Percentiles rank a stretch among this genome's conserved stretches.
These are phyloP conservation scores for Leptomonas seymouri DNA, from an alignment of 208 protist genomes.

Conservation along the genomic window DNA sequence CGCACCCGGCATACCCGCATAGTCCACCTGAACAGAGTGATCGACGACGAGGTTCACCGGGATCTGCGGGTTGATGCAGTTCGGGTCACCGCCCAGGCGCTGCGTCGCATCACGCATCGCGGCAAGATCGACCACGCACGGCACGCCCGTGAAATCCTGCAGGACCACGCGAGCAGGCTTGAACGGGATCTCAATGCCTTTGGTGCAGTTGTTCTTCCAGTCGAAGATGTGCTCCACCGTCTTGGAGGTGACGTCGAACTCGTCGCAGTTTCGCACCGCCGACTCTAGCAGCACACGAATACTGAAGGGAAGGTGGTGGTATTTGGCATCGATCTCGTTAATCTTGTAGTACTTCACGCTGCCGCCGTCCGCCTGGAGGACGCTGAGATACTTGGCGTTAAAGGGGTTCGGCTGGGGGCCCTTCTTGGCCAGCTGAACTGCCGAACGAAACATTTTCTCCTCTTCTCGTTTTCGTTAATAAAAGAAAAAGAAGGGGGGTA, in stretches of 20 bases:
- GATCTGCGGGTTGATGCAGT: slow-evolving; percentile 95
- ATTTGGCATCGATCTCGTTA: slow-evolving; percentile 81
- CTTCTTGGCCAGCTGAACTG: slow-evolving; percentile 34
- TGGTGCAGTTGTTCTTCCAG: slow-evolving; percentile 91
- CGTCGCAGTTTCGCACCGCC: slow-evolving; percentile 96
- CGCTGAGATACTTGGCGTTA: slow-evolving; percentile 65
- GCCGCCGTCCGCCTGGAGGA: slow-evolving; percentile 53
- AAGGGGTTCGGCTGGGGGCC: slow-evolving; percentile 74
- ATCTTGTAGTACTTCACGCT: slow-evolving; percentile 83
- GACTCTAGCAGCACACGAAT: slow-evolving; percentile 97
- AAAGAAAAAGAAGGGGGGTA: neutral
- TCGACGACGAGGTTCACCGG: slow-evolving; percentile 98
- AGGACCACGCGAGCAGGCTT: slow-evolving; percentile 96
- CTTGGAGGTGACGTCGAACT: slow-evolving; percentile 90
- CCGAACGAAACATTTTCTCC: slow-evolving; percentile 56
- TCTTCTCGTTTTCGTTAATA: slow-evolving; percentile 1
- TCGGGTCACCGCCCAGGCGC: slow-evolving; percentile 91
- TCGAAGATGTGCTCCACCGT: slow-evolving; percentile 94
- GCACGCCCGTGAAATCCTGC: slow-evolving; percentile 97
- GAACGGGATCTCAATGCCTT: slow-evolving; percentile 95
- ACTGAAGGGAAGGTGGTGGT: slow-evolving; percentile 93
- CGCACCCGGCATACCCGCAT: slow-evolving; percentile 69
- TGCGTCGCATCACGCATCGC: slow-evolving; percentile 95
- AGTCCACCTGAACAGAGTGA: slow-evolving; percentile 96
- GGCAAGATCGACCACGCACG: slow-evolving; percentile 96